Evolutionary conservation across 148 eudicot species (phyloP), one percentile per base, ranked within the genome.

Genomic region (Cornus kousa): DNA sequence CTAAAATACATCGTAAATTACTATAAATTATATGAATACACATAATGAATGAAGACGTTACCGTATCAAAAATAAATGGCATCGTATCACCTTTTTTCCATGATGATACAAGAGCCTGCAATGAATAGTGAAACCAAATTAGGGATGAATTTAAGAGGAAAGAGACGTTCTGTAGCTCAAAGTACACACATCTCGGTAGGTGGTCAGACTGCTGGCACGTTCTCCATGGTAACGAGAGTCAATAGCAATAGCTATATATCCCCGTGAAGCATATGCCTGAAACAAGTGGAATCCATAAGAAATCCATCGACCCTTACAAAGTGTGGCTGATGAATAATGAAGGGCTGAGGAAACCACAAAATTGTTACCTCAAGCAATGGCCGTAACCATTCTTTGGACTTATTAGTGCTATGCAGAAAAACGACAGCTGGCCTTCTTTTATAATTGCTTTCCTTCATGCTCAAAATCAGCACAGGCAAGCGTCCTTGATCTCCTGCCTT

Each of bases 161-260:
- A 17, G 19, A 62, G 24, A 4, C 23, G 7, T 62, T 17, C 8
- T 24, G 19, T n/a, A 13, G 66, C 66, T 62, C 66, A 62, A 62
- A 19, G 66, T 46, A 74, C 87, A 59, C 78, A 96, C 99, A 59
- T 97, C 99, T 77, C 79, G 84, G 82, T 97, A 97, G 59, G 99
- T 91, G 53, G 97, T 92, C 69, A 77, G 59, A 86, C 43, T 89
- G 72, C 78, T 85, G 10, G 99, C 99, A 79, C 98, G 98, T 84
- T 94, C 99, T 79, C 99, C 98, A 78, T 97, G 99, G 74, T 94
- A 97, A 72, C 99, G 98, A 71, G 99, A 97, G 88, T 97, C 99
- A 80, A 97, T 90, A 69, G 97, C 97, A 68, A 97, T 85, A 65
- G 95, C 84, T 73, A 97, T 80, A 77, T 97, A 94, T 72, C 93